A percentile compares a stretch with the other conserved stretches of the same genome.
These are phyloP conservation scores for Microbotryum lychnidis-dioicae DNA, from an alignment of 1,284 basidiomycete species.

Conservation along the genomic window DNA sequence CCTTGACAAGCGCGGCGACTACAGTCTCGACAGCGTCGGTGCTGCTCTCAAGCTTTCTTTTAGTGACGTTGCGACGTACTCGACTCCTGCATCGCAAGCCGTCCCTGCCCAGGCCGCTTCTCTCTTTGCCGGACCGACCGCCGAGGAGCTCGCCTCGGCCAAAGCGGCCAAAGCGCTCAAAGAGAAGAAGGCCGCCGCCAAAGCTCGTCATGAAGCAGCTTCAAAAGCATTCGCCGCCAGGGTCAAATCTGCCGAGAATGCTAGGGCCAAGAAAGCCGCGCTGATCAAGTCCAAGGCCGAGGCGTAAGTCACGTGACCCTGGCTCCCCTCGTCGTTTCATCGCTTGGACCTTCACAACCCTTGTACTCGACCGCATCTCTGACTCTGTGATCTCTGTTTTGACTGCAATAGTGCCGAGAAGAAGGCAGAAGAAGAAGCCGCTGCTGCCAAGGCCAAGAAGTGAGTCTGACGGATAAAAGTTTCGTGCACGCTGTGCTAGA, in stretches of 20 bases:
- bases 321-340: too few species aligned
- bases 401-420: neutral
- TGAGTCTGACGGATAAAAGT: neutral
- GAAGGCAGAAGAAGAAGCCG: too few species aligned
- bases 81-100: neutral
- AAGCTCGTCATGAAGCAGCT: neutral
- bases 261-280: too few species aligned
- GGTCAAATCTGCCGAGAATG: neutral
- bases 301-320: too few species aligned
- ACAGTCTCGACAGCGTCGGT: neutral
- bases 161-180: neutral
- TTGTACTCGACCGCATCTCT: neutral
- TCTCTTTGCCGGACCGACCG: neutral
- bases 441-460: neutral
- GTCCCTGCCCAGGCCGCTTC: neutral
- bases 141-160: neutral
- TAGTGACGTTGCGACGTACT: too few species aligned
- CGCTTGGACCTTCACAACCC: too few species aligned
- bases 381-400: neutral
- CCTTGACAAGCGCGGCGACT: neutral
- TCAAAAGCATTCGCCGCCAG: neutral
- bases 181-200: slow-evolving; percentile 2
- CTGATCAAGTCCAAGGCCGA: neutral
- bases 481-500: too few species aligned
- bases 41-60: too few species aligned